Conservation (phyloP, 2,329 filamentous ascomycete genomes). For the Verticillium nonalfalfae region DNA sequence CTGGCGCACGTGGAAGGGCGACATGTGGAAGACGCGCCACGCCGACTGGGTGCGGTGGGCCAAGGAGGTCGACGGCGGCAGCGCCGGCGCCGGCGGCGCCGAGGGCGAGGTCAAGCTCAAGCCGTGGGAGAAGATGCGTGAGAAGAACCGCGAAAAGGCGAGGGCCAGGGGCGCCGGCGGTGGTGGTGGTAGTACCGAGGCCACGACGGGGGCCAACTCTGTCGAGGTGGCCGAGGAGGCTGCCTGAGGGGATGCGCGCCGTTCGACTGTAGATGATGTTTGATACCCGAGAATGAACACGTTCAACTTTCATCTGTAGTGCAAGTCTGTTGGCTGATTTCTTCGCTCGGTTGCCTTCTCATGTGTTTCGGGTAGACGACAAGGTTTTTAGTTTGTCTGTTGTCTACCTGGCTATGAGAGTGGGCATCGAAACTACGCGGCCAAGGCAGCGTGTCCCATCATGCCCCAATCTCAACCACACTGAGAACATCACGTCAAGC, state of each 20-base stretch:
- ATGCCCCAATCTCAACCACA: too few relatives aligned
- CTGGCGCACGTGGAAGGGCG: conserved; percentile 53
- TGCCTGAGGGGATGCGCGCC: background rate
- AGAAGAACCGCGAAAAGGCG: background rate
- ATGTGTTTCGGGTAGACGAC: too few relatives aligned
- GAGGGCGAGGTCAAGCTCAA: background rate
- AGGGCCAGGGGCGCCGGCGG: background rate
- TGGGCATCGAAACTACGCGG: too few relatives aligned
- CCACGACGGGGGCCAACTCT: background rate
- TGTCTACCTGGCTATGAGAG: too few relatives aligned
- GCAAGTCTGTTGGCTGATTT: background rate
- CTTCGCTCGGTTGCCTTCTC: too few relatives aligned
- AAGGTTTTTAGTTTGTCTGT: too few relatives aligned
- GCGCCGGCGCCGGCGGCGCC: background rate
- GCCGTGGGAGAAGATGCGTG: background rate
- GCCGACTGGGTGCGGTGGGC: conserved; percentile 52
- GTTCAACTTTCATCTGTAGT: background rate
- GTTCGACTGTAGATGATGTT: conserved; percentile 5
- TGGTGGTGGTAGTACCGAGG: background rate
- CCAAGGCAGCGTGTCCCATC: too few relatives aligned
- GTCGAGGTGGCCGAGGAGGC: background rate
- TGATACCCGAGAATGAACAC: conserved; percentile 9
- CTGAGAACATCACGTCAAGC: too few relatives aligned
- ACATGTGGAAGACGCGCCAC: conserved; percentile 46
- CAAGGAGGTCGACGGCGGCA: conserved; percentile 35